Evolutionary conservation across 129 eudicot genomes (phyloP).

Genomic region (Artemisia annua): DNA sequence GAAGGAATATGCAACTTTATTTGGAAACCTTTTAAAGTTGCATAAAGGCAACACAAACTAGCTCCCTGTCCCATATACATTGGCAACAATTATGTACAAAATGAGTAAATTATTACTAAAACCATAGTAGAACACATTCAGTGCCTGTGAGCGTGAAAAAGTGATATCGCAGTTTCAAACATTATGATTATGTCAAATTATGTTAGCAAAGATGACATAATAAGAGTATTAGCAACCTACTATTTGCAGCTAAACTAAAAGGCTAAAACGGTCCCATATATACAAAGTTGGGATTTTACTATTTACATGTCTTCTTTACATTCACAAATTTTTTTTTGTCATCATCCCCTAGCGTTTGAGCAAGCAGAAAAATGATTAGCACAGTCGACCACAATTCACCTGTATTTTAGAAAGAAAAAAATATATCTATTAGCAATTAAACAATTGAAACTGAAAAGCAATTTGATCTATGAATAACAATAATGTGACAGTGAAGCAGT

Average conservation of each 20-base stretch:
- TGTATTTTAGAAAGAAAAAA: conserved; percentile 10
- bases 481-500: too few relatives aligned
- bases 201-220: neutral
- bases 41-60: conserved; percentile 20
- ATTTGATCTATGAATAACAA: too few relatives aligned
- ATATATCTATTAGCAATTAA: neutral
- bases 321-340: conserved; percentile 2
- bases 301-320: conserved; percentile 14
- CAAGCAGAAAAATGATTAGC: neutral
- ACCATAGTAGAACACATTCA: neutral
- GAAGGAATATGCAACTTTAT: conserved; percentile 28
- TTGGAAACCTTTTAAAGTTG: conserved; percentile 25
- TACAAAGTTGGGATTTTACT: neutral
- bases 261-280: neutral
- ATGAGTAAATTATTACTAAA: neutral
- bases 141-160: neutral
- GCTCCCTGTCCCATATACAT: conserved; percentile 18
- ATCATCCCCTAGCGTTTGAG: conserved; percentile 9
- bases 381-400: conserved; percentile 25
- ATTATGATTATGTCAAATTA: neutral
- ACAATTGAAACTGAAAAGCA: neutral
- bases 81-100: neutral
- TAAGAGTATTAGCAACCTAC: neutral
- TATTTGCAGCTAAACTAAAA: neutral
- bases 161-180: too few relatives aligned